A percentile compares a stretch with the other conserved stretches of the same genome.
Evolutionary conservation across 345 rosid species (phyloP).

Genomic region (Chamaenerion angustifolium): DNA sequence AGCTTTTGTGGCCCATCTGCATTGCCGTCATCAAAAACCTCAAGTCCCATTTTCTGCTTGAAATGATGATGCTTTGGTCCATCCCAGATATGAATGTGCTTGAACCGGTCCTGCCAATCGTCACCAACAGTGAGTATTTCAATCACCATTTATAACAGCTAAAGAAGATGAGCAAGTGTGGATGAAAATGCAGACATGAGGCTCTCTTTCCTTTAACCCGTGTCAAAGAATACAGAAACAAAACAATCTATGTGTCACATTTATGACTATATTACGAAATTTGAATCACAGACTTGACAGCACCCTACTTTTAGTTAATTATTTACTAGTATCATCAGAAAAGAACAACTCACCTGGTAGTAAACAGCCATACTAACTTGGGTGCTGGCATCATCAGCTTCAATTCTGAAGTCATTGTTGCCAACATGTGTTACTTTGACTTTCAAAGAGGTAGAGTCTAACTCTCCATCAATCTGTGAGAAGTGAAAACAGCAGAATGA

Average conservation of each 20-base stretch:
- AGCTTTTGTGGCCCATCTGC: conserved; percentile 37
- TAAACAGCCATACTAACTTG: conserved; percentile 46
- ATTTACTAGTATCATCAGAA: neutral
- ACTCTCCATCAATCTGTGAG: conserved; percentile 40
- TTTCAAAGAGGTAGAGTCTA: conserved; percentile 18
- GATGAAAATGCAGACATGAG: no score
- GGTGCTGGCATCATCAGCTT: conserved; percentile 39
- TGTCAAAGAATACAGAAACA: no score
- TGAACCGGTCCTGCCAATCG: conserved; percentile 37
- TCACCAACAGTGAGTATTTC: neutral
- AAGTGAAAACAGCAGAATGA: neutral
- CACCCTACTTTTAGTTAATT: neutral
- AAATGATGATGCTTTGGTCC: conserved; percentile 54
- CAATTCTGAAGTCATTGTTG: conserved; percentile 44
- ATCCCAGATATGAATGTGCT: conserved; percentile 67
- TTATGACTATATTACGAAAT: neutral
- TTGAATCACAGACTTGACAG: neutral
- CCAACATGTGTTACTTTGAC: conserved; percentile 39
- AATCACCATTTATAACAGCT: neutral
- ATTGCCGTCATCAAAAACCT: conserved; percentile 35
- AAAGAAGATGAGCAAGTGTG: no score
- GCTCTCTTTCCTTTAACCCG: no score
- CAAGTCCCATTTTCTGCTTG: conserved; percentile 45
- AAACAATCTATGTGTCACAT: no score
- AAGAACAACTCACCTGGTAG: conserved; percentile 32